Percentiles rank a stretch among this genome's conserved stretches.
Evolutionary conservation across 306 rosid species (phyloP).

Genomic region (Carpinus viminea): DNA sequence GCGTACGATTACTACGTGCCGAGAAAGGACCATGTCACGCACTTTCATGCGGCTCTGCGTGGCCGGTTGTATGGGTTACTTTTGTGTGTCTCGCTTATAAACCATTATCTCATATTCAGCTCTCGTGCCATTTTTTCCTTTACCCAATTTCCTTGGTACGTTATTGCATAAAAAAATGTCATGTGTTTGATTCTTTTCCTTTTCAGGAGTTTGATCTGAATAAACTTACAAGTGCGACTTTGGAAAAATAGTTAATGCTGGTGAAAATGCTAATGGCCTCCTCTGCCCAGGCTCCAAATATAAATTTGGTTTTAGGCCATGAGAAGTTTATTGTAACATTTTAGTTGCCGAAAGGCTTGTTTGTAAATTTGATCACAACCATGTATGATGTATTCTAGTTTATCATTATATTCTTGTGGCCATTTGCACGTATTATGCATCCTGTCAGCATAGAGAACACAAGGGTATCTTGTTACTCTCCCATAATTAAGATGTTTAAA

Average conservation of each 20-base stretch:
- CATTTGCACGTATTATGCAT: too few species aligned
- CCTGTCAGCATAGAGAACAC: too few species aligned
- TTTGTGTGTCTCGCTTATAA: slow-evolving; percentile 2
- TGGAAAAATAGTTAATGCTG: neutral
- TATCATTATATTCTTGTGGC: neutral
- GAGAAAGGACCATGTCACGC: slow-evolving; percentile 4
- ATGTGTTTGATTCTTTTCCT: too few species aligned
- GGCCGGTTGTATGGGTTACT: slow-evolving; percentile 24
- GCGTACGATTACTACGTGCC: slow-evolving; percentile 32
- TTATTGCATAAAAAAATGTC: too few species aligned
- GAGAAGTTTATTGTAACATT: neutral
- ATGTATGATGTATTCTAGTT: too few species aligned
- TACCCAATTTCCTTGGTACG: too few species aligned
- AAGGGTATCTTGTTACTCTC: too few species aligned
- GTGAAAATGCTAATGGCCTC: neutral
- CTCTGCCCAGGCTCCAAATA: neutral
- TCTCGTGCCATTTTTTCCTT: slow-evolving; percentile 6
- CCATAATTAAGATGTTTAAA: too few species aligned
- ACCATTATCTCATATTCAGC: too few species aligned
- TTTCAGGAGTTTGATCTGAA: too few species aligned
- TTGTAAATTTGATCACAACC: neutral
- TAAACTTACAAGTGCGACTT: neutral
- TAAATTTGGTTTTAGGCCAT: neutral
- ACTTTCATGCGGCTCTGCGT: slow-evolving; percentile 29
- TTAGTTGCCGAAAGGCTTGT: neutral